Evolutionary conservation across 768 basidiomycete genomes (phyloP).

Genomic region (Lactifluus rugatus): DNA sequence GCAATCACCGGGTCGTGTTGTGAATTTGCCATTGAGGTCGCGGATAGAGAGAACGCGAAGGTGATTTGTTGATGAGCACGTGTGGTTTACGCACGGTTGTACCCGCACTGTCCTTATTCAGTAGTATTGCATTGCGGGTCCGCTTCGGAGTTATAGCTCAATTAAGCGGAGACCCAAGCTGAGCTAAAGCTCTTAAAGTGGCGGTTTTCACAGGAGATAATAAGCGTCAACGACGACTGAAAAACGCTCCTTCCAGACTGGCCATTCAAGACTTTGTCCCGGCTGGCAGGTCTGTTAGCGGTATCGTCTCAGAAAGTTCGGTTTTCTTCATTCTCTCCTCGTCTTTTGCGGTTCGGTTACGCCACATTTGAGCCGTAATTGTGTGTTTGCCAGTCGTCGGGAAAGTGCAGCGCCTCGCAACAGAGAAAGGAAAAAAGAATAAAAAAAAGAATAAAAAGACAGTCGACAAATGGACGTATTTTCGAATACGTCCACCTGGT

Average conservation of each 20-base stretch:
- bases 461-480: conserved; percentile 36
- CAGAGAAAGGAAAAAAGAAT: conserved; percentile 27
- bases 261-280: conserved; percentile 17
- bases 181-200: conserved; percentile 8
- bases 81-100: neutral
- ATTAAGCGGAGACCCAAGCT: conserved; percentile 16
- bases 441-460: conserved; percentile 35
- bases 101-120: no score
- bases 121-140: no score
- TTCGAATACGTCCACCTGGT: conserved; percentile 34
- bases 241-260: conserved; percentile 11
- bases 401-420: conserved; percentile 28
- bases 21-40: conserved; percentile 17
- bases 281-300: conserved; percentile 17
- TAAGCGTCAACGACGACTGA: conserved; percentile 15
- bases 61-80: neutral
- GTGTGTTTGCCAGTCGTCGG: conserved; percentile 18
- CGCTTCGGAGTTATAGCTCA: conserved; percentile 10
- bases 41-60: neutral
- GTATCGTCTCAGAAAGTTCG: conserved; percentile 14
- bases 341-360: conserved; percentile 18
- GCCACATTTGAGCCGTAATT: conserved; percentile 18
- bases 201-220: conserved; percentile 1
- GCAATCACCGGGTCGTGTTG: conserved; percentile 19
- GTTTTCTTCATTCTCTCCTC: conserved; percentile 17